Conservation (phyloP, 2,329 filamentous ascomycete species). For the Dactylella cylindrospora region DNA sequence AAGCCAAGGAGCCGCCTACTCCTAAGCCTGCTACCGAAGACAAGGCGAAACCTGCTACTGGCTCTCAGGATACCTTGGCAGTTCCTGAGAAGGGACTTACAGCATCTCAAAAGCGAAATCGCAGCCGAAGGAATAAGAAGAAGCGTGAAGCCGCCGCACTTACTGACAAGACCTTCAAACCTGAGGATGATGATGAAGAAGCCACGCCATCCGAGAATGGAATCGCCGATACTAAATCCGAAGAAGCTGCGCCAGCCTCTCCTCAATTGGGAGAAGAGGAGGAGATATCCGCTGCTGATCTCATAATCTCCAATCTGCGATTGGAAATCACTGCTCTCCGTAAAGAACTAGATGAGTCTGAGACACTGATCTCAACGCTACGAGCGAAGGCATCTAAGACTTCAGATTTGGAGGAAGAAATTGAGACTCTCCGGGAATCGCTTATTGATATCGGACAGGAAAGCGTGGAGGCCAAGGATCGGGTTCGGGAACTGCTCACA, state of each 20-base stretch:
- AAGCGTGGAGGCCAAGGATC: slow-evolving; percentile 79
- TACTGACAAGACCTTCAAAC: slow-evolving; percentile 57
- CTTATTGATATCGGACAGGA: slow-evolving; percentile 77
- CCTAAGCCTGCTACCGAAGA: slow-evolving; percentile 16
- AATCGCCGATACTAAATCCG: slow-evolving; percentile 13
- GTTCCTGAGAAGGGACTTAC: slow-evolving; percentile 36
- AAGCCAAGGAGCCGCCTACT: slow-evolving; percentile 15
- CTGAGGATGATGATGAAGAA: slow-evolving; percentile 53
- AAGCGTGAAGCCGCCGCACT: slow-evolving; percentile 49
- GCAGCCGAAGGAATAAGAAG: slow-evolving; percentile 49
- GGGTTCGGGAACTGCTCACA: slow-evolving; percentile 58
- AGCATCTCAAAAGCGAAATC: slow-evolving; percentile 35
- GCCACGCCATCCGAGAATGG: slow-evolving; percentile 12
- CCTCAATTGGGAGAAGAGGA: slow-evolving; percentile 24
- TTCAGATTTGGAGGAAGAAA: slow-evolving; percentile 78
- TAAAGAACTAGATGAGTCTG: slow-evolving; percentile 63
- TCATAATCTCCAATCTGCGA: slow-evolving; percentile 48
- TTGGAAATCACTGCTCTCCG: slow-evolving; percentile 50
- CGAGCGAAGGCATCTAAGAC: slow-evolving; percentile 71
- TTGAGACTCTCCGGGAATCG: slow-evolving; percentile 79
- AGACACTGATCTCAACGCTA: slow-evolving; percentile 71
- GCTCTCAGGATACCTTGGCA: slow-evolving; percentile 19
- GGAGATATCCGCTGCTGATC: slow-evolving; percentile 26
- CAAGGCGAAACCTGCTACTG: slow-evolving; percentile 15
- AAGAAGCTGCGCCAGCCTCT: slow-evolving; percentile 8